Conservation (phyloP, 495 filamentous ascomycete species). For the Podospora comata region DNA sequence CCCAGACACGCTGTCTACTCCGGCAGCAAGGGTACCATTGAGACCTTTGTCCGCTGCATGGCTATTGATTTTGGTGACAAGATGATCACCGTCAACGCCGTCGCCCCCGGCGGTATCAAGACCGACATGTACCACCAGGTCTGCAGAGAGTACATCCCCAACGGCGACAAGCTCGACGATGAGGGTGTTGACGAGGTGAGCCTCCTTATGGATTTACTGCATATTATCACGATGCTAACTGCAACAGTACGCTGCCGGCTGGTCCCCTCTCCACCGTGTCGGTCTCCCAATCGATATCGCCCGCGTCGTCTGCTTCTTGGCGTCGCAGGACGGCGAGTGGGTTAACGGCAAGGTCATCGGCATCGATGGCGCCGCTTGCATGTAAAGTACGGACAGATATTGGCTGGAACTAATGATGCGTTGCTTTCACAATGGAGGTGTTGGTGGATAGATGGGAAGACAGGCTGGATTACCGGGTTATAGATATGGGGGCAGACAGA, state of each 20-base stretch:
- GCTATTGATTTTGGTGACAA: conserved; percentile 41
- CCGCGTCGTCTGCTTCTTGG: conserved; percentile 62
- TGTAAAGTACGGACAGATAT: conserved; percentile 32
- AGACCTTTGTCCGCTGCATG: conserved; percentile 39
- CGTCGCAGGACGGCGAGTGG: conserved; percentile 64
- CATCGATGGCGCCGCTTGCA: conserved; percentile 48
- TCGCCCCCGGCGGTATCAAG: conserved; percentile 66
- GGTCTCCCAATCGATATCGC: conserved; percentile 63
- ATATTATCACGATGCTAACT: conserved; percentile 5
- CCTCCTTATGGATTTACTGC: conserved; percentile 2
- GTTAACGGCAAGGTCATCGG: conserved; percentile 59
- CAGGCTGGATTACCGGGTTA: neutral
- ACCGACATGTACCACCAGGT: conserved; percentile 68
- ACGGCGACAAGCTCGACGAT: conserved; percentile 47
- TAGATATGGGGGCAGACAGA: neutral
- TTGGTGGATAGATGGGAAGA: neutral
- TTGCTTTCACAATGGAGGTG: neutral
- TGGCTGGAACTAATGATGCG: neutral
- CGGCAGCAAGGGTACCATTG: conserved; percentile 38
- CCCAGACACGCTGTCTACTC: conserved; percentile 61
- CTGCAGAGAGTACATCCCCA: conserved; percentile 62
- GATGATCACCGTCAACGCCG: conserved; percentile 61
- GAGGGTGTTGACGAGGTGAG: conserved; percentile 32
- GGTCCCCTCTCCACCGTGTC: conserved; percentile 58
- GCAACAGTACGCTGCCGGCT: conserved; percentile 47